Conservation (phyloP, 768 basidiomycete species). For the Boletus rubropictus region DNA sequence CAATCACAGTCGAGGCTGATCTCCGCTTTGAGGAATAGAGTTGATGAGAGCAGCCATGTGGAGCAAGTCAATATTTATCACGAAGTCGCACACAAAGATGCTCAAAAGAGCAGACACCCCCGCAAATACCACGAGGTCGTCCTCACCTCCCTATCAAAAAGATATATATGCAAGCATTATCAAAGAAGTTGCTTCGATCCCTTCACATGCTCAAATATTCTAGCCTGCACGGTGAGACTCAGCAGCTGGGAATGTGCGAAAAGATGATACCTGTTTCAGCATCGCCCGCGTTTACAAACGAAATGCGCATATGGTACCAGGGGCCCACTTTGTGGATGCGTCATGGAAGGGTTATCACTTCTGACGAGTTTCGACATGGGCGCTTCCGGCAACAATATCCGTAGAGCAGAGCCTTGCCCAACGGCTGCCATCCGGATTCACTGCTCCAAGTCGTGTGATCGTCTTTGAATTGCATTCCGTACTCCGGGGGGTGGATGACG, state of each 20-base stretch:
- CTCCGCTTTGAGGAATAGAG: background rate
- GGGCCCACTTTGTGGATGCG: slow-evolving; percentile 27
- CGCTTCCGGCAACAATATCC: slow-evolving; percentile 23
- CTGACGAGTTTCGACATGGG: slow-evolving; percentile 27
- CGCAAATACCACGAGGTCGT: background rate
- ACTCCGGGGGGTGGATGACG: slow-evolving; percentile 25
- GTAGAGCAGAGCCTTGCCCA: slow-evolving; percentile 8
- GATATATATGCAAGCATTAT: slow-evolving; percentile 8
- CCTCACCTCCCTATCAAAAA: background rate
- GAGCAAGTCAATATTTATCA: slow-evolving; percentile 1
- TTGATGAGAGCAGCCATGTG: background rate
- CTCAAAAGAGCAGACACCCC: background rate
- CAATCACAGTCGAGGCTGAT: slow-evolving; percentile 7
- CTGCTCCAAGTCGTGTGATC: slow-evolving; percentile 26
- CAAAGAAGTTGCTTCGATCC: slow-evolving; percentile 6
- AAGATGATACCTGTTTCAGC: slow-evolving; percentile 30
- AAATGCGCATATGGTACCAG: background rate
- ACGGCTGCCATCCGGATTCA: slow-evolving; percentile 15
- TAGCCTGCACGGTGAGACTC: slow-evolving; percentile 15
- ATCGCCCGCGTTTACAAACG: background rate
- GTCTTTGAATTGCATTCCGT: slow-evolving; percentile 24
- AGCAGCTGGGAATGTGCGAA: slow-evolving; percentile 23
- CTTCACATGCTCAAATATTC: slow-evolving; percentile 24
- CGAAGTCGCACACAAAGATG: slow-evolving; percentile 6
- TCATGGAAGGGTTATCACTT: slow-evolving; percentile 25